A percentile compares a stretch with the other conserved stretches of the same genome.
These are phyloP conservation scores for Geotrichum europaeum DNA, from an alignment of 1,139 yeast genomes.

Conservation along the genomic window DNA sequence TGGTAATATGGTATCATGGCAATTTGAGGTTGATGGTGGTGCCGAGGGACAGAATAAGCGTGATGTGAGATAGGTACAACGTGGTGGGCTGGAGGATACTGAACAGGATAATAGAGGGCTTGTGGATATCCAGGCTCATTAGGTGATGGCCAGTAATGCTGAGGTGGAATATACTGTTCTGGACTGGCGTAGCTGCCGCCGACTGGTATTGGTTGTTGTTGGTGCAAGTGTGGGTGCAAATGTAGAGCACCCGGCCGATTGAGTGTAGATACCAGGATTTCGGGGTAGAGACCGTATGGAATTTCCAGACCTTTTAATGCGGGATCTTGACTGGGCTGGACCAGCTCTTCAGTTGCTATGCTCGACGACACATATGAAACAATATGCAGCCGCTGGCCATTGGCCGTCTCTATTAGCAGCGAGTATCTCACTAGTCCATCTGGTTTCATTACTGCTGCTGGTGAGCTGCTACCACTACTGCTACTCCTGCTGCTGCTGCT, in stretches of 20 bases:
- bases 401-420: conserved; percentile 49
- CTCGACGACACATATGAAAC: conserved; percentile 45
- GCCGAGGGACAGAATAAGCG: neutral
- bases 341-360: conserved; percentile 27
- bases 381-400: conserved; percentile 49
- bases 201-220: conserved; percentile 13
- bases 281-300: conserved; percentile 41
- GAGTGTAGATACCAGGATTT: conserved; percentile 21
- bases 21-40: neutral
- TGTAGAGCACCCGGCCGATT: conserved; percentile 2
- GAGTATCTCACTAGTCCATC: conserved; percentile 57
- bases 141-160: neutral
- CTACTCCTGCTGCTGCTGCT: neutral
- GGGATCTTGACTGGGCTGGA: conserved; percentile 41
- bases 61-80: neutral
- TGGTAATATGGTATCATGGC: neutral
- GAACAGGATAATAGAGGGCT: neutral
- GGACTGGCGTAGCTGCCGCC: neutral
- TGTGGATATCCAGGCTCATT: neutral
- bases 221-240: neutral
- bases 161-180: neutral
- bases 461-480: neutral
- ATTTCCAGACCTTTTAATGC: conserved; percentile 34
- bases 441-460: conserved; percentile 28
- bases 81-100: neutral